Base-by-base conservation (phyloP, 2,329 filamentous ascomycete genomes). In the Xylariaceae sp. region DNA sequence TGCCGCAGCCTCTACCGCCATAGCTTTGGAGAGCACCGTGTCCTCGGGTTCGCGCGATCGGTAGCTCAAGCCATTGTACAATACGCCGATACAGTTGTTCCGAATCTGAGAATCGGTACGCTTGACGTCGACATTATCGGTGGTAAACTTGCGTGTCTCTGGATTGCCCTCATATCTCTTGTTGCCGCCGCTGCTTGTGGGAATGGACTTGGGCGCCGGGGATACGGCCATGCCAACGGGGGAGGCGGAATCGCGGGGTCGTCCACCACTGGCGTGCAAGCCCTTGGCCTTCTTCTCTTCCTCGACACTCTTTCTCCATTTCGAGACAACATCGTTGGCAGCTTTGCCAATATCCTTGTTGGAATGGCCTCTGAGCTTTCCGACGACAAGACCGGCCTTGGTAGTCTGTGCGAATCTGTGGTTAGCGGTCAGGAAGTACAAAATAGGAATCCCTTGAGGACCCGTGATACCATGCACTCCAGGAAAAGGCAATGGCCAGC, bases 301-400 rank as follows among this genome's bases (percentile, higher is more conserved):
- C 67, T 91, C 89, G 46, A 96, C 89, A 36, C 89, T 85, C 68
- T 87, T 87, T 78, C 89, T 90, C 92, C 92, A 96, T 74, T 93
- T 96, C 61, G 83, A 84, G 49, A 99, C 92, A 54, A 98, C 89
- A 69, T 93, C 90, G 58, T 84, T 82, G 3, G 95, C 92, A 39
- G 91, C 80, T 48, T 86, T 84, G 43, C 88, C 87, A 66, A 98
- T 89, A 39, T 93, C 87, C 74, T 91, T 92, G 79, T 96, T 89
- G 55, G 87, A 75, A 74, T 96, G 92, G 59, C 89, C 76, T 51
- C 87, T 82, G 47, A 88, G 85, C 73, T 92, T 94, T 74, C 93
- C 94, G 62, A 98, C 90, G 47, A 89, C 87, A 64, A 96, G 88
- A 67, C 95, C 95, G 48, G 96, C 94, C 67, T 89, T 90, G n/a